Conservation (phyloP, 371 early-diverging fungal species). For the Parasitella parasitica region DNA sequence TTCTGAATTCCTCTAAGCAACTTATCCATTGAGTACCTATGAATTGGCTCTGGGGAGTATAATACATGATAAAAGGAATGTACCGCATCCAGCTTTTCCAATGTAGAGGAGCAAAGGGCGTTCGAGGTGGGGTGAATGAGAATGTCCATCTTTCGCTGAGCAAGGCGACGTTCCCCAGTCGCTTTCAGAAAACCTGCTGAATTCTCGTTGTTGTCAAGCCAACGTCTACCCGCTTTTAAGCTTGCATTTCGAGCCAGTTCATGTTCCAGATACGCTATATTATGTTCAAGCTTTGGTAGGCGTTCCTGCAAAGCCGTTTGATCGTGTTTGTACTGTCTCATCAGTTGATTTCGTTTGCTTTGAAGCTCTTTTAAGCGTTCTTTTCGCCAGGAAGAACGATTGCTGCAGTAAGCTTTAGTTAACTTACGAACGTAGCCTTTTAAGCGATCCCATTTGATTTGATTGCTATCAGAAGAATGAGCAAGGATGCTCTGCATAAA, state of each 20-base stretch:
- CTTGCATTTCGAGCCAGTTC: background rate
- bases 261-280: background rate
- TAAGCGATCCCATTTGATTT: background rate
- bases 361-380: background rate
- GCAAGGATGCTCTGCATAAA: background rate
- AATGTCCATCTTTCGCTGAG: background rate
- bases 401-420: background rate
- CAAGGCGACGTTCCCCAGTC: background rate
- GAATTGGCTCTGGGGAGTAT: conserved; percentile 2
- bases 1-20: background rate
- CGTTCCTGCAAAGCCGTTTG: background rate
- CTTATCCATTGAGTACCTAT: background rate
- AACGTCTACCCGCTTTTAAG: background rate
- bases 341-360: background rate
- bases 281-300: background rate
- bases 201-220: conserved; percentile 6
- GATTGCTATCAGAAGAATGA: background rate
- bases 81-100: conserved; percentile 5
- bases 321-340: background rate
- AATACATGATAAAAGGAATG: conserved; percentile 1
- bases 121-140: background rate
- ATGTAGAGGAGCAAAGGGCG: background rate
- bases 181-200: conserved; percentile 9
- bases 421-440: background rate
- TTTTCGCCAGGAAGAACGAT: background rate